Evolutionary conservation across 805 yeast genomes (phyloP).

Genomic region (Candida ipomoeae): DNA sequence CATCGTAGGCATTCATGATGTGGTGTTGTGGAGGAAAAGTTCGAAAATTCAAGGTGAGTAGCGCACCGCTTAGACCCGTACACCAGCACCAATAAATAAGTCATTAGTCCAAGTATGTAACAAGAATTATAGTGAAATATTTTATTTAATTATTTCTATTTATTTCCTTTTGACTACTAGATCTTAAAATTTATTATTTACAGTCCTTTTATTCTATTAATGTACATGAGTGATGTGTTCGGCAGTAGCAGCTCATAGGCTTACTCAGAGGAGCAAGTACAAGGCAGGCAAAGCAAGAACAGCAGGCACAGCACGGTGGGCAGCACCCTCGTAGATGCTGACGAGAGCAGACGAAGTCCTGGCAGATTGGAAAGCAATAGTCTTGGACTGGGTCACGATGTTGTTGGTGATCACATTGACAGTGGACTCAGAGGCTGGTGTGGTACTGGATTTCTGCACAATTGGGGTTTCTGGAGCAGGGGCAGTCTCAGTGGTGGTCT

Average conservation of each 20-base stretch:
- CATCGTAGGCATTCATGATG: conserved; percentile 77
- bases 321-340: conserved; percentile 29
- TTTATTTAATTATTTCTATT: neutral
- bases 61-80: neutral
- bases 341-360: conserved; percentile 6
- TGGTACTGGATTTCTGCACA: conserved; percentile 1
- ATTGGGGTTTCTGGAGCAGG: neutral
- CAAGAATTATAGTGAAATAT: neutral
- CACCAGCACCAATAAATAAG: neutral
- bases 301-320: conserved; percentile 23
- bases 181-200: neutral
- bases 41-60: conserved; percentile 1
- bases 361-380: conserved; percentile 14
- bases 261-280: conserved; percentile 15
- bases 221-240: neutral
- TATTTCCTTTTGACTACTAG: no score
- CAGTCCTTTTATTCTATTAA: neutral
- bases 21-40: neutral
- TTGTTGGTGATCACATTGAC: conserved; percentile 41
- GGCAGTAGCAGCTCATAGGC: neutral
- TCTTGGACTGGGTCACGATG: conserved; percentile 33
- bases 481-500: conserved; percentile 1
- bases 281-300: conserved; percentile 22
- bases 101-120: no score
- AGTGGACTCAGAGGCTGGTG: conserved; percentile 16